Evolutionary conservation across 208 protist genomes (phyloP).

Genomic region (Entamoeba moshkovskii): DNA sequence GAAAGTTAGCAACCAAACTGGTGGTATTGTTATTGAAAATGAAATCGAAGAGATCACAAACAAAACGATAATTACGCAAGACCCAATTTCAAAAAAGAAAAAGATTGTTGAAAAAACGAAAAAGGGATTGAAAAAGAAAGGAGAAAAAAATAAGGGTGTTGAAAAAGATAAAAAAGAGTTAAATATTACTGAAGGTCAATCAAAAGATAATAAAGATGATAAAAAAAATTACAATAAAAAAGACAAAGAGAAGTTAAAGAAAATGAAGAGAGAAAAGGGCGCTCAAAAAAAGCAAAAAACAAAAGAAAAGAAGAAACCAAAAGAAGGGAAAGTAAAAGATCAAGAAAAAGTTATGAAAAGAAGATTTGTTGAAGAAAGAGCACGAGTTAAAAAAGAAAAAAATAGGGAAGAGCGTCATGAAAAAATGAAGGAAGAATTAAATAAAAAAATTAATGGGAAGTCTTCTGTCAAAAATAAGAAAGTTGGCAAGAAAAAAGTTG

Average conservation of each 20-base stretch:
- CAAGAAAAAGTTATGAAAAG: too few relatives aligned
- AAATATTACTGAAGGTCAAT: background rate
- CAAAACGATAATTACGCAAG: background rate
- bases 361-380: background rate
- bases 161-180: background rate
- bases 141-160: background rate
- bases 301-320: too few relatives aligned
- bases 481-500: too few relatives aligned
- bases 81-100: background rate
- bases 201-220: background rate
- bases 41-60: background rate
- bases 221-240: background rate
- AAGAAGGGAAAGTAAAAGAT: too few relatives aligned
- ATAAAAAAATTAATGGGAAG: background rate
- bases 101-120: background rate
- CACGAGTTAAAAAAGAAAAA: background rate
- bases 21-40: background rate
- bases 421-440: background rate
- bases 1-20: too few relatives aligned
- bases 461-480: background rate
- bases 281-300: too few relatives aligned
- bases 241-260: background rate
- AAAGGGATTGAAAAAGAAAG: background rate
- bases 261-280: background rate
- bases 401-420: background rate